Conservation (phyloP, 2,329 filamentous ascomycete genomes). For the Coniochaeta hoffmannii region DNA sequence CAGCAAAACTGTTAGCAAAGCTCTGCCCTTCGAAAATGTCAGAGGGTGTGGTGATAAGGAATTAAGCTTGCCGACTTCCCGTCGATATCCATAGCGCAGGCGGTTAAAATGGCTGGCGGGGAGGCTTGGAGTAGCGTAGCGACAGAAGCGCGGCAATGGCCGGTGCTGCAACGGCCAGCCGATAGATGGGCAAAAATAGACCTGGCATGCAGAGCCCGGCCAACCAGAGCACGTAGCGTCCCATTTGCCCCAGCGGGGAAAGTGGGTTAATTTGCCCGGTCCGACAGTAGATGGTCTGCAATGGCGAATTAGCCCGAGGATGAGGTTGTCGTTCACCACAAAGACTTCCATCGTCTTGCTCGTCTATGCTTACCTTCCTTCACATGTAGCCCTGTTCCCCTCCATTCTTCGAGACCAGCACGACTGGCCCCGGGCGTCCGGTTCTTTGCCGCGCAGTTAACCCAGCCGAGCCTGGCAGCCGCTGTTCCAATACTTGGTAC, state of each 20-base stretch:
- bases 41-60: slow-evolving; percentile 4
- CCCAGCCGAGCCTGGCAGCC: background rate
- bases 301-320: background rate
- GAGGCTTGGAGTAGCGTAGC: background rate
- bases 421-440: background rate
- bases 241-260: slow-evolving; percentile 1
- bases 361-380: too few species aligned
- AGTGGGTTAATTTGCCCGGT: background rate
- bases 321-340: too few species aligned
- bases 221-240: background rate
- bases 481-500: background rate
- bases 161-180: background rate
- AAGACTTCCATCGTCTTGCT: background rate
- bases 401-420: background rate
- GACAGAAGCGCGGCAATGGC: background rate
- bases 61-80: background rate
- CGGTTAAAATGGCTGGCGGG: slow-evolving; percentile 1
- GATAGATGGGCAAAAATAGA: slow-evolving; percentile 4
- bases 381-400: background rate
- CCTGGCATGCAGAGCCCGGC: background rate
- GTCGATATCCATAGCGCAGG: background rate
- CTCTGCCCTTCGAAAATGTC: too few species aligned
- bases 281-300: background rate
- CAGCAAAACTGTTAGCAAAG: too few species aligned
- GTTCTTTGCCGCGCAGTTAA: background rate